phyloP scores from a whole-genome alignment of 495 filamentous ascomycete genomes.

The Podospora conica region DNA sequence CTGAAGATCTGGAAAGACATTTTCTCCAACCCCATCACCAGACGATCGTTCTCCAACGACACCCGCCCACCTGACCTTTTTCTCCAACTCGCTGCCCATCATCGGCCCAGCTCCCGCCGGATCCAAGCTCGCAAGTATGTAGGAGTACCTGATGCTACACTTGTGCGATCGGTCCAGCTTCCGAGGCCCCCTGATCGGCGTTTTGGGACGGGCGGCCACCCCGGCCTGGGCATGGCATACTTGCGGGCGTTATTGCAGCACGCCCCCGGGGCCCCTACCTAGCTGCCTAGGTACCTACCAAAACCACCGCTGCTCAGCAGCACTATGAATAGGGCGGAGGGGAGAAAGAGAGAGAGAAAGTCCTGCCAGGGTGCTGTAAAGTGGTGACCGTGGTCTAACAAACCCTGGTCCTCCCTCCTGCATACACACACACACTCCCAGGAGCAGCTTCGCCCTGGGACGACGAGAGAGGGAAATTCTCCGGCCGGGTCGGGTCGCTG shows the following conservation, averaged over 20 bases:
- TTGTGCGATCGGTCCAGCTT: conserved; percentile 22
- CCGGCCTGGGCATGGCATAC: conserved; percentile 22
- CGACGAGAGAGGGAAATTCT: conserved; percentile 2
- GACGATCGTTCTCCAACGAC: neutral
- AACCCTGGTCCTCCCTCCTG: conserved; percentile 6
- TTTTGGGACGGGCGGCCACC: conserved; percentile 17
- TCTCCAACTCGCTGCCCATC: neutral
- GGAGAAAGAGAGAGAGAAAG: neutral
- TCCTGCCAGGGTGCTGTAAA: neutral
- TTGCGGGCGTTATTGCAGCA: neutral
- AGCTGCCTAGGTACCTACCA: no score
- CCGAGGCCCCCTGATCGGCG: conserved; percentile 31
- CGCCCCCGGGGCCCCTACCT: neutral
- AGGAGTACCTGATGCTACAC: conserved; percentile 9
- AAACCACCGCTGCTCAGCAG: no score
- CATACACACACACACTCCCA: neutral
- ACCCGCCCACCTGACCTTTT: neutral
- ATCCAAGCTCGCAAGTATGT: neutral
- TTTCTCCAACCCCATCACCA: neutral
- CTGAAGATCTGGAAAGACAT: neutral
- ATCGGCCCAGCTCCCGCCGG: neutral
- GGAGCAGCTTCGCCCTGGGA: neutral
- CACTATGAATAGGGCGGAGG: neutral
- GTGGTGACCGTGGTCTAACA: neutral
- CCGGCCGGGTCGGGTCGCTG: neutral